Evolutionary conservation across 2,329 filamentous ascomycete genomes (phyloP), one percentile per base, ranked within the genome.

Genomic region (Colletotrichum caudatum): DNA sequence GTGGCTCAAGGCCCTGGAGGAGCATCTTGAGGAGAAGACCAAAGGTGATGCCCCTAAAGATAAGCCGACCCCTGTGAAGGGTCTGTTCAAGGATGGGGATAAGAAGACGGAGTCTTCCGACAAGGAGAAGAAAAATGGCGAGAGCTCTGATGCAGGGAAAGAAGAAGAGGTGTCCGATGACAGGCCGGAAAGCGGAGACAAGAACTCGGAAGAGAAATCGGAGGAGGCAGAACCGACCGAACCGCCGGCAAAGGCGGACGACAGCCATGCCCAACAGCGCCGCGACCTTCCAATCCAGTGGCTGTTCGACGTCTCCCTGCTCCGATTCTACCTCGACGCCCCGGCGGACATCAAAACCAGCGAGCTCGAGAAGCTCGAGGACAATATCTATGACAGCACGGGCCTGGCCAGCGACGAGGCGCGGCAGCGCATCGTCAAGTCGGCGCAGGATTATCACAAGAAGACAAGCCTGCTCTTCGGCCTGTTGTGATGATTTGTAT

Each of bases 391-490:
- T 46, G 75, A 82, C 48, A 84, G 81, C 51, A 82, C 83, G 1
- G 86, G 84, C 2, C 76, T 91, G 8, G 86, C 86, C 0, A 59
- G 67, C 44, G 78, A 87, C 5, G 84, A 87, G 37, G 80, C 84
- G 14, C 83, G 82, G 20, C 81, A 86, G 56, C 88, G 88, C 73
- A 80, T 97, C 48, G 81, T 78, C 75, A 92, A 91, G 80, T 84
- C 86, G 20, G 89, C 93, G 7, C 84, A 86, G 57, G 93, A 95
- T 63, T 97, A 96, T 80, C 96, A 93, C 90, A 93, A 92, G 83
- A 90, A 92, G 77, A 96, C 93, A 14, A 91, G 89, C 79, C 81
- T 98, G 74, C 81, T 98, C 35, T 97, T 98, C 82, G 94, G 93
- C 2, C 82, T 97, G 68, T 82, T 98, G 74, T 86, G 85, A 75